Evolutionary conservation across 176 grass and related monocot species (phyloP).

Genomic region (Elymus sibiricus): DNA sequence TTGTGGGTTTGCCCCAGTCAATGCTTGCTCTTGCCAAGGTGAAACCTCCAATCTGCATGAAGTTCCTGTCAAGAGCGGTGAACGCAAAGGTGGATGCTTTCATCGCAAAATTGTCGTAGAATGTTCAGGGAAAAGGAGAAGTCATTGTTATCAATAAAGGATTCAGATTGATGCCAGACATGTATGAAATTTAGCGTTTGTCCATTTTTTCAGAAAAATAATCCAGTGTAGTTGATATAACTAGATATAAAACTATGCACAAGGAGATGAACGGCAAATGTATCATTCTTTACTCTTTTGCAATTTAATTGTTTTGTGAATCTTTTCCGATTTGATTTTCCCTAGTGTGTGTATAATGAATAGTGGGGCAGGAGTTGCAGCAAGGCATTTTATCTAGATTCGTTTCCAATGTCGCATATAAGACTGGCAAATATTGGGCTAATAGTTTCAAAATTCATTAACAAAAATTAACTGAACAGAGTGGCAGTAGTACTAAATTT

Average conservation of each 20-base stretch:
- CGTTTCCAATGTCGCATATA: background rate
- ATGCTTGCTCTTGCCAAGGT: constrained; percentile 31
- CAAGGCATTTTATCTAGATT: background rate
- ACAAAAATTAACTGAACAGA: background rate
- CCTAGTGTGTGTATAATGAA: too few relatives aligned
- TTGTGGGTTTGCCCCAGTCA: constrained; percentile 16
- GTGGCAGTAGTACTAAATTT: too few relatives aligned
- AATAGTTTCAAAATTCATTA: background rate
- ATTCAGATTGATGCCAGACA: background rate
- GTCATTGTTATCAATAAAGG: background rate
- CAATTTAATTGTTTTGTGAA: background rate
- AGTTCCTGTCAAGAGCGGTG: constrained; percentile 10
- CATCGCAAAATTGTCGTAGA: background rate
- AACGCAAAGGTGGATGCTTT: constrained; percentile 24
- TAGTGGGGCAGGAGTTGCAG: background rate
- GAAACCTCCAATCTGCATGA: constrained; percentile 37
- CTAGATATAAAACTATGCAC: background rate
- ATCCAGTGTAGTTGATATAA: background rate
- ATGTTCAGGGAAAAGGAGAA: background rate
- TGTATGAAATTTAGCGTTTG: background rate
- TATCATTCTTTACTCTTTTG: background rate
- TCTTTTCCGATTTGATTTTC: too few relatives aligned
- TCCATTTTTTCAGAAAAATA: background rate
- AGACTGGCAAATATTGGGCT: background rate
- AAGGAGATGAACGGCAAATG: background rate